Percentiles rank a stretch among this genome's conserved stretches.
Evolutionary conservation across 495 filamentous ascomycete genomes (phyloP).

Genomic region (Penicillium maclennaniae): DNA sequence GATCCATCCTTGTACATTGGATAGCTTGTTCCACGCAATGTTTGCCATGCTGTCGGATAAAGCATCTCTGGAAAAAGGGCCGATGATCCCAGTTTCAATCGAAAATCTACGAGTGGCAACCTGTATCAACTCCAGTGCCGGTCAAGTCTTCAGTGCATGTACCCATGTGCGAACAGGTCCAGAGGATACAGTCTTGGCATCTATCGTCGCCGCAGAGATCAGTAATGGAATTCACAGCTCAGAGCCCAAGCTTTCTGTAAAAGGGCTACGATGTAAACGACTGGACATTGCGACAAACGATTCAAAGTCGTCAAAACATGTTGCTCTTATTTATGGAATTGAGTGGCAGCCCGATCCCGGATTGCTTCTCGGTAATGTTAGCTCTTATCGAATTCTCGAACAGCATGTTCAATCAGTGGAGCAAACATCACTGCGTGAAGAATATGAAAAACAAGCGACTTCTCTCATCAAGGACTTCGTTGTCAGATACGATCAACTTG

Average conservation of each 20-base stretch:
- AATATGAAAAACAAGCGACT: neutral
- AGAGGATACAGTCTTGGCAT: conserved; percentile 7
- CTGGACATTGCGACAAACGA: conserved; percentile 3
- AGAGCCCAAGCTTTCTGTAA: conserved; percentile 11
- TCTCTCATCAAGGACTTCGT: neutral
- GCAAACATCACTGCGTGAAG: neutral
- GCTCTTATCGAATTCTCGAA: neutral
- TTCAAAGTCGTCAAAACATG: neutral
- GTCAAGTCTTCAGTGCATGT: conserved; percentile 14
- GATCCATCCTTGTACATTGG: conserved; percentile 45
- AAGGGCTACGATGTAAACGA: conserved; percentile 15
- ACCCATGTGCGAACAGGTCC: conserved; percentile 6
- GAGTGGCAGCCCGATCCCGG: conserved; percentile 22
- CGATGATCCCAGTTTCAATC: conserved; percentile 28
- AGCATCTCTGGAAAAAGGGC: conserved; percentile 7
- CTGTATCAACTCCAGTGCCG: conserved; percentile 9
- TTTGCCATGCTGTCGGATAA: conserved; percentile 17
- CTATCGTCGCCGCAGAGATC: conserved; percentile 7
- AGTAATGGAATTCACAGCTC: neutral
- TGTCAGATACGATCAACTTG: neutral
- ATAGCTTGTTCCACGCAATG: conserved; percentile 40
- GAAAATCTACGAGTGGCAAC: conserved; percentile 22
- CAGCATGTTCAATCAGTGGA: neutral
- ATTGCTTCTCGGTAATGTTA: conserved; percentile 1
- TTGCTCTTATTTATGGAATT: conserved; percentile 14